Evolutionary conservation across 331 rosid species (phyloP).

Genomic region (Prunus yedoensis): DNA sequence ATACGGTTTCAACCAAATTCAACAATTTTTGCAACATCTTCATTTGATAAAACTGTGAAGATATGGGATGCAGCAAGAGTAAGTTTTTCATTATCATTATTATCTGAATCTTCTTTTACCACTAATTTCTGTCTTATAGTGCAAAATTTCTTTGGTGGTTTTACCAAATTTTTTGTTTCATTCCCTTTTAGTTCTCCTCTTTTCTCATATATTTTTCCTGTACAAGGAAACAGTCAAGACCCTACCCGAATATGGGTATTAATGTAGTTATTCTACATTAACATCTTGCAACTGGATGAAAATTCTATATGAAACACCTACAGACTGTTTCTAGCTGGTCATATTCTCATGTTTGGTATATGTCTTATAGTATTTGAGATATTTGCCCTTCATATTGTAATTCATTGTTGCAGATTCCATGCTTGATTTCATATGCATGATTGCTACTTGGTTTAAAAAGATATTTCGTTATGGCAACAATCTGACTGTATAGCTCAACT

Average conservation of each 20-base stretch:
- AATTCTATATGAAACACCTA: no score
- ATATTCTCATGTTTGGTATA: no score
- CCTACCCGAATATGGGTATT: no score
- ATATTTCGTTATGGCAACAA: background rate
- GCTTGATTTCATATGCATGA: no score
- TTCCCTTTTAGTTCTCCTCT: background rate
- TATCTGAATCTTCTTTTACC: background rate
- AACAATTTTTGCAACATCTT: slow-evolving; percentile 64
- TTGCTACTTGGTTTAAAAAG: no score
- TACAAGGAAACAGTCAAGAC: no score
- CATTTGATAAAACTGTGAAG: slow-evolving; percentile 55
- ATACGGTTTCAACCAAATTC: slow-evolving; percentile 55
- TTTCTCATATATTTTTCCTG: background rate
- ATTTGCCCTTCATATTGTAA: no score
- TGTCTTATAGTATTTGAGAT: no score
- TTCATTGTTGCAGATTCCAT: no score
- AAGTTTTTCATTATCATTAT: slow-evolving; percentile 22
- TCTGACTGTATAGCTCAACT: background rate
- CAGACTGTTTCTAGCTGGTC: no score
- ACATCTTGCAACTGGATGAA: no score
- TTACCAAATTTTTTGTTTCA: background rate
- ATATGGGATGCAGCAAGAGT: slow-evolving; percentile 61
- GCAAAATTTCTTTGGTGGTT: background rate
- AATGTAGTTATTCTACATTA: no score
- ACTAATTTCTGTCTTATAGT: slow-evolving; percentile 5